These are phyloP conservation scores for Didymella keratinophila DNA, from an alignment of 2,329 filamentous ascomycete species.

Conservation along the genomic window DNA sequence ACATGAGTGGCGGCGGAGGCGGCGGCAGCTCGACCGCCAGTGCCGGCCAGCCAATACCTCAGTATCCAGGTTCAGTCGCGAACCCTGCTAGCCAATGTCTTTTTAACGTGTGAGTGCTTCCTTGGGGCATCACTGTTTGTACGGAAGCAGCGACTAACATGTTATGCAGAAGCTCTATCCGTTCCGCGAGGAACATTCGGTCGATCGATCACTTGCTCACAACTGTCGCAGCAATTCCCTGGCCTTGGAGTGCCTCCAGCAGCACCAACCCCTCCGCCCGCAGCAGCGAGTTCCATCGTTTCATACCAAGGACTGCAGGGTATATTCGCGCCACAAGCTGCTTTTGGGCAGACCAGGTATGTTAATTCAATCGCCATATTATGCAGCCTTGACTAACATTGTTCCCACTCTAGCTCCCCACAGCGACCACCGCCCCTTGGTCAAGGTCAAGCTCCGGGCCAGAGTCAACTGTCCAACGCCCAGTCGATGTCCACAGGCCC, in stretches of 20 bases:
- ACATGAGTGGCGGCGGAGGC: constrained; percentile 37
- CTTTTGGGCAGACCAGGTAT: constrained; percentile 19
- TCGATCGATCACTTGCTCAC: constrained; percentile 15
- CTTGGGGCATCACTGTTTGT: not conserved
- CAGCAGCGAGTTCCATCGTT: constrained; percentile 30
- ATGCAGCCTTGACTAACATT: not conserved
- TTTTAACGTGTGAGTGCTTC: constrained; percentile 38
- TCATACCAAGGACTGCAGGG: constrained; percentile 29
- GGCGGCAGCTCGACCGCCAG: constrained; percentile 14
- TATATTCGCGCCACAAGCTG: constrained; percentile 19
- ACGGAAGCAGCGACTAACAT: constrained; percentile 15
- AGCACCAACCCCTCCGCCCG: constrained; percentile 40
- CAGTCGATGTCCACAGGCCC: constrained; percentile 20
- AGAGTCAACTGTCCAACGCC: not conserved
- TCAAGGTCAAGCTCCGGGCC: constrained; percentile 12
- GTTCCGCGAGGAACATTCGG: not conserved
- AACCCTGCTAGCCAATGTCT: constrained; percentile 32
- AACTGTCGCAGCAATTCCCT: constrained; percentile 31
- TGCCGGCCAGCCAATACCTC: constrained; percentile 27
- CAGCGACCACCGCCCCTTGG: constrained; percentile 32
- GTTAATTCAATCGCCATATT: not conserved
- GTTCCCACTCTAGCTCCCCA: constrained; percentile 14
- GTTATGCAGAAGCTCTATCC: constrained; percentile 18
- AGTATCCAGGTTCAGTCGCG: constrained; percentile 29
- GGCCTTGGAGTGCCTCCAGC: constrained; percentile 33